A percentile compares a stretch with the other conserved stretches of the same genome.
Evolutionary conservation across 2,329 filamentous ascomycete species (phyloP).

Genomic region (Epichloe amarillans): DNA sequence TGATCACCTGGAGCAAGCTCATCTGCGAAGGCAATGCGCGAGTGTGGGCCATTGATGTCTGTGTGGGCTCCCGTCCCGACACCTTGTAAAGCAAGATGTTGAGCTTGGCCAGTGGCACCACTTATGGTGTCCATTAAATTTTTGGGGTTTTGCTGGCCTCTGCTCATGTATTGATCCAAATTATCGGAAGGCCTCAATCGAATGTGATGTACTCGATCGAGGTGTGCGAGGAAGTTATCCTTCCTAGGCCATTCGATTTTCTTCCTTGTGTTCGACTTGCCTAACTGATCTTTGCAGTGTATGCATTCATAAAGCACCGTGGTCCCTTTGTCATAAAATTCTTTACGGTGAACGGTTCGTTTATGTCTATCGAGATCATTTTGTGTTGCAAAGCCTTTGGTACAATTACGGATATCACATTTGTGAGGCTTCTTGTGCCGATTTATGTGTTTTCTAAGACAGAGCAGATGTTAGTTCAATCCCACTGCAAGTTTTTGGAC

Average conservation of each 20-base stretch:
- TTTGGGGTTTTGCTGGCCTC: conserved; percentile 4
- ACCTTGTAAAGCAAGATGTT: conserved; percentile 5
- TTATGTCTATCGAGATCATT: conserved; percentile 77
- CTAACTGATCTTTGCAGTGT: conserved; percentile 6
- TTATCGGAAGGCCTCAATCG: conserved; percentile 24
- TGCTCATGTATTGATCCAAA: conserved; percentile 20
- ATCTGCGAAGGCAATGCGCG: not conserved
- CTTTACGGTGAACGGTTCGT: conserved; percentile 53
- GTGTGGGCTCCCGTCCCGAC: conserved; percentile 2
- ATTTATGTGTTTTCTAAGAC: conserved; percentile 55
- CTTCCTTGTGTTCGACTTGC: conserved; percentile 33
- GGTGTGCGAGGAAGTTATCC: conserved; percentile 79
- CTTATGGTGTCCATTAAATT: conserved; percentile 3
- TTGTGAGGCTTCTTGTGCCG: conserved; percentile 55
- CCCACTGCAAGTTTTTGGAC: not conserved
- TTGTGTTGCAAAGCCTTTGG: conserved; percentile 58
- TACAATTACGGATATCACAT: conserved; percentile 48
- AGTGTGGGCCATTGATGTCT: not conserved
- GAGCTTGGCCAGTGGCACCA: not conserved
- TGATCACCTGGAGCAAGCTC: not conserved
- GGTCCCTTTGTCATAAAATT: conserved; percentile 12
- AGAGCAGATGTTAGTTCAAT: not conserved
- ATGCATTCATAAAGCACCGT: conserved; percentile 8
- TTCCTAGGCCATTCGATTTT: conserved; percentile 53
- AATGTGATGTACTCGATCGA: conserved; percentile 50